Percentiles rank a stretch among this genome's conserved stretches.
These are phyloP conservation scores for Berberis vulgaris DNA, from an alignment of 164 flowering plant species.

Conservation along the genomic window DNA sequence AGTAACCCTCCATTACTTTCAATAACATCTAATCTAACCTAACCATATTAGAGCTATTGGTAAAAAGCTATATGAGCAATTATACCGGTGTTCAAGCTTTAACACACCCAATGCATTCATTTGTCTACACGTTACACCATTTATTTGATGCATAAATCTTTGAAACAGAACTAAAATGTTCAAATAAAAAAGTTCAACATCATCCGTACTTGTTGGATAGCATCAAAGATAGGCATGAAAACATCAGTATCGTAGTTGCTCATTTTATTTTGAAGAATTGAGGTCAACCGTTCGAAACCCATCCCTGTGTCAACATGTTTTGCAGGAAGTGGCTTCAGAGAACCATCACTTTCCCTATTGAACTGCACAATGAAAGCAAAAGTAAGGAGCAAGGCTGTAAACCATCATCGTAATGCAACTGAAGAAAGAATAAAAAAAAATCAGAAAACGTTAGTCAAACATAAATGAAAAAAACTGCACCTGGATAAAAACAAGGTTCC, in stretches of 20 bases:
- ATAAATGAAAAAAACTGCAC: constrained; percentile 21
- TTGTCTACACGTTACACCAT: too few relatives aligned
- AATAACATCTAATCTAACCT: too few relatives aligned
- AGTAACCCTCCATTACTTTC: too few relatives aligned
- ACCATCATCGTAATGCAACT: neutral
- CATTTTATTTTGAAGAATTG: constrained; percentile 88
- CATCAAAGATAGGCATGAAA: constrained; percentile 86
- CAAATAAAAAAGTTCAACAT: neutral
- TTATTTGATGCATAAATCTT: neutral
- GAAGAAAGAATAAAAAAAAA: neutral
- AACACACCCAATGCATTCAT: too few relatives aligned
- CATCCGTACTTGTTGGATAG: constrained; percentile 58
- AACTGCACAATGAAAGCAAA: constrained; percentile 38
- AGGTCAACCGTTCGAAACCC: constrained; percentile 97
- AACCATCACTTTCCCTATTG: constrained; percentile 88
- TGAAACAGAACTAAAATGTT: neutral
- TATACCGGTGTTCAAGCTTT: too few relatives aligned
- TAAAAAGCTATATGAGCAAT: too few relatives aligned
- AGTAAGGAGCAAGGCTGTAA: neutral
- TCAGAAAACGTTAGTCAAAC: too few relatives aligned
- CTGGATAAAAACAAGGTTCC: constrained; percentile 99
- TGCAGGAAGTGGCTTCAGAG: constrained; percentile 83
- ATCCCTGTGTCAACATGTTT: constrained; percentile 99
- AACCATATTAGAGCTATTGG: too few relatives aligned
- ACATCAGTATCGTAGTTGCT: constrained; percentile 99